Conservation (phyloP, 139 green algal genomes). For the Limnomonas spitsbergensis region DNA sequence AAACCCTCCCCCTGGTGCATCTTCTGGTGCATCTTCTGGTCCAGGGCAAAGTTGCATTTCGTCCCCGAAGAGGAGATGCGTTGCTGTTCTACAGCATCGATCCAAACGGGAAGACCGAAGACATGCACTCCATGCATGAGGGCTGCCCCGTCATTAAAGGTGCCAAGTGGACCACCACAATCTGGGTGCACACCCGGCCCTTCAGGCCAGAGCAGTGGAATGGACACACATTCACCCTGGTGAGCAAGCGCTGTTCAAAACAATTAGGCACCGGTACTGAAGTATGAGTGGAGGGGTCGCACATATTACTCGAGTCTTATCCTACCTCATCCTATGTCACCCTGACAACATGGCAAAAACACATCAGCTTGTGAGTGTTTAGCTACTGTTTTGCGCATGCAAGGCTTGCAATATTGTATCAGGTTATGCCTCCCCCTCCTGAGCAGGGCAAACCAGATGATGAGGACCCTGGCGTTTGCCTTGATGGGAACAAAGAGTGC, state of each 20-base stretch:
- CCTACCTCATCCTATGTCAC: not conserved
- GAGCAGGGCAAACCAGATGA: not conserved
- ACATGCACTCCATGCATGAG: conserved; percentile 41
- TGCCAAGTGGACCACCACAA: conserved; percentile 76
- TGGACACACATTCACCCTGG: not conserved
- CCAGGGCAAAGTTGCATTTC: conserved; percentile 49
- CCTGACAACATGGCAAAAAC: not conserved
- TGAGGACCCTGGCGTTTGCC: not conserved
- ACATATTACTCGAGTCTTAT: conserved; percentile 3
- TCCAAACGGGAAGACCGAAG: conserved; percentile 36
- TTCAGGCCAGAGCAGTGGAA: conserved; percentile 26
- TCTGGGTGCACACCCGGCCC: conserved; percentile 59
- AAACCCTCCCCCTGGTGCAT: too few species aligned
- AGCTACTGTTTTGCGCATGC: not conserved
- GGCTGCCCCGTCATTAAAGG: conserved; percentile 71
- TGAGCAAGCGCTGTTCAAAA: not conserved
- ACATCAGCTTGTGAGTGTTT: too few species aligned
- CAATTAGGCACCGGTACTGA: not conserved
- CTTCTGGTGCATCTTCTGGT: conserved; percentile 16
- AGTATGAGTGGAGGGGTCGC: not conserved
- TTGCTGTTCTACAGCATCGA: conserved; percentile 49
- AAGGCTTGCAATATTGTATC: too few species aligned
- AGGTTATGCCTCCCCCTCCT: too few species aligned
- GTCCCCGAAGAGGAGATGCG: conserved; percentile 54
- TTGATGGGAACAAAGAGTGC: not conserved